Evolutionary conservation across 2,329 filamentous ascomycete species (phyloP), one percentile per base, ranked within the genome.

Genomic region (Pyrenochaeta sp.): DNA sequence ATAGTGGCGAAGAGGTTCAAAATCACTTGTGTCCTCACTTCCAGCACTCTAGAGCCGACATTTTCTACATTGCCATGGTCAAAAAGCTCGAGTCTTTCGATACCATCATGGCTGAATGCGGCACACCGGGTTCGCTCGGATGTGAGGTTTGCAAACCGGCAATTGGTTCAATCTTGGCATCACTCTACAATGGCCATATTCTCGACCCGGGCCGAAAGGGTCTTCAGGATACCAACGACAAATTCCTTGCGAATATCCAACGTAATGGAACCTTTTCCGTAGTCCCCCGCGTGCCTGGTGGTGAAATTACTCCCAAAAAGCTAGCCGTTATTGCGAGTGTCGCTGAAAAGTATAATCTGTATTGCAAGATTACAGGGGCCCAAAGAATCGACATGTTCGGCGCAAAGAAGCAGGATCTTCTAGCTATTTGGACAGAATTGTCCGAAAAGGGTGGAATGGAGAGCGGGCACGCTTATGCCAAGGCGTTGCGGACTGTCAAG

Each of bases 311-410:
- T 0, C 88, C 92, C 0, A 90, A 95, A 42, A 92, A 91, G 73
- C 84, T 97, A 45, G 89, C 96, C 42, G 85, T 88, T 51, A 92
- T 97, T 54, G 92, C 91, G 0, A 85, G 87, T 49, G 91, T 97
- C 0, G 92, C 92, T 0, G 90, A 90, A 78, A 89, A 94, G 72
- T 96, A 91, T 69, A 83, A 84, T 30, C 80, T 97, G 5, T 97
- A 97, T 78, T 92, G 88, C 69, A 97, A 97, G 77, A 96, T 97
- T 71, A 97, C 92, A 0, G 92, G 92, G 49, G 92, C 90, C 1
- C 92, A 97, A 76, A 86, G 92, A 50, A 96, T 97, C 69, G 92
- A 97, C 75, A 86, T 97, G 87, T 97, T 97, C 68, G 92, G 92
- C 35, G 92, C 92, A 0, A 88, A 87, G 77, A 96, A 96, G 77